Evolutionary conservation across 2,329 filamentous ascomycete genomes (phyloP), one percentile per base, ranked within the genome.

Genomic region (Exophiala calicioides): DNA sequence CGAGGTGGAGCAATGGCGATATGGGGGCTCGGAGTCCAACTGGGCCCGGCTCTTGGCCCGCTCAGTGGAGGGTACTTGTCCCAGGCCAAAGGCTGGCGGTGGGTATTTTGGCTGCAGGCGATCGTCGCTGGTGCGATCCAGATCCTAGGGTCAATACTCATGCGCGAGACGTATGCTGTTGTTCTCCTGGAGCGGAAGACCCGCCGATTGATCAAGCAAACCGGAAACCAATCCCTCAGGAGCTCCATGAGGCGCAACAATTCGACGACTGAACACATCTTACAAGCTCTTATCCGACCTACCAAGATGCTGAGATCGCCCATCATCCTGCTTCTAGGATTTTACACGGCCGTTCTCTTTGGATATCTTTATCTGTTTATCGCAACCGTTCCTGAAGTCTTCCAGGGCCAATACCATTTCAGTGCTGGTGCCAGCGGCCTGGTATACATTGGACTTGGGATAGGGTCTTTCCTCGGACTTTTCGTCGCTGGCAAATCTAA

Each of bases 31-130:
- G 56, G 54, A 3, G 52, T 52, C 19, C 21, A 60, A 12, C 50
- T 62, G 13, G 59, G 58, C 18, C 58, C 58, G 5, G 3, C 77
- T 3, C 66, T 82, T 12, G 82, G 81, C 0, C 82, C 82, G 1
- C 78, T 85, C 2, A 73, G 74, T 1, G 81, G 81, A 10, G 80
- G 76, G 1, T 84, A 80, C 57, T 76, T 85, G 18, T 71, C 78
- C 1, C 64, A 79, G 53, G 40, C 48, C 12, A 51, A 49, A n/a
- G 58, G 55, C 9, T 56, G 58, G 55, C 15, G 58, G 46, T 49
- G 59, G 59, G 15, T 60, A 55, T 41, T 48, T 65, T 84, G 75
- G 65, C 72, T 78, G 0, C 82, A 80, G 0, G 68, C 90, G 58
- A 90, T 94, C 38, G 74, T 88, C 35, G 33, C 29, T 12, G 43